Evolutionary conservation across 106 monocot species (phyloP), one percentile per base, ranked within the genome.

Genomic region (Gastrodia elata): DNA sequence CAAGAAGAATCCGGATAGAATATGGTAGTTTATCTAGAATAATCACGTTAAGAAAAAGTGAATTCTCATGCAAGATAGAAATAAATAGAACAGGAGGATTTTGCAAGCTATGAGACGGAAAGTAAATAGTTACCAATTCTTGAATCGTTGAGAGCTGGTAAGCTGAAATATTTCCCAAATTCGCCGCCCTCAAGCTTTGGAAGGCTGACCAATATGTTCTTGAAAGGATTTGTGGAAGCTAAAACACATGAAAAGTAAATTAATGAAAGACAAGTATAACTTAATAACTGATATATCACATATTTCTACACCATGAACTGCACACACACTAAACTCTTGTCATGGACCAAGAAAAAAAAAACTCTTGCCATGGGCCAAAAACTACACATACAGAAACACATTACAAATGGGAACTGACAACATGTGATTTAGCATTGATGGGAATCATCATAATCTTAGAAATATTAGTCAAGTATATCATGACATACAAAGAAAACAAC

Each of bases 1-100:
- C 96, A 0, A 97, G 78, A 49, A 97, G 83, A 61, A 97, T 90
- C 59, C 81, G 68, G 8, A 97, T 97, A 16, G 92, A 97, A 68
- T 90, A 97, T 37, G 96, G 96, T 10, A 97, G 80, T 40, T 75
- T 87, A 73, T 96, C 95, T 96, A 82, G 13, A 40, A 40, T 4
- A 69, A 39, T 40, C 7, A 40, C 24, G 26, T 25, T 11, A 41
- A 0, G 41, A 34, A 61, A 61, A 32, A 8, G 16, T 39, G 10
- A 39, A 22, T 68, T 20, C 67, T n/a, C 6, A 10, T 8, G 64
- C 15, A 64, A 64, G n/a, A n/a, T n/a, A 2, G 34, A 33, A 33
- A 11, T 24, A 32, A 35, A 65, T 16, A 36, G 20, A 28, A 2
- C 9, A 34, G 10, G 35, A 16, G 68, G 39, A 25, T 26, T 39